phyloP scores from a whole-genome alignment of 106 monocot species.

The Posidonia australis region DNA sequence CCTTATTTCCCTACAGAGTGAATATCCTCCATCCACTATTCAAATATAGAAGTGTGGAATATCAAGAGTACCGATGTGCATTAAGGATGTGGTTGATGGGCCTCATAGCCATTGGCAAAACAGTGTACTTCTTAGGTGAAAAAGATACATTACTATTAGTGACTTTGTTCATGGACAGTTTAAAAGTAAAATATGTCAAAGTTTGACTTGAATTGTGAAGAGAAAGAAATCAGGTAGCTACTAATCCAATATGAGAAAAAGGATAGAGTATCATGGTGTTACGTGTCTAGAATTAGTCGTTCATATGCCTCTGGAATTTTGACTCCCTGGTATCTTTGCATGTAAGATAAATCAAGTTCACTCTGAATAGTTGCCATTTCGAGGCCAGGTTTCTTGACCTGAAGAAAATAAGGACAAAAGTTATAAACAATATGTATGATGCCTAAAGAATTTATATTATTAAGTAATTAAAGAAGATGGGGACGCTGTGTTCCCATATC shows the following conservation, averaged over 20 bases:
- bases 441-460: background rate
- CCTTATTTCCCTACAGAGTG: too few species aligned
- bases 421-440: background rate
- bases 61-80: too few species aligned
- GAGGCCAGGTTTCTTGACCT: constrained; percentile 97
- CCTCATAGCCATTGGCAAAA: too few species aligned
- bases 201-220: background rate
- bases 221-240: background rate
- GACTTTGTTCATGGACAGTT: too few species aligned
- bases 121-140: too few species aligned
- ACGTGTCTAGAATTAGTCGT: constrained; percentile 90
- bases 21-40: too few species aligned
- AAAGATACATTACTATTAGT: too few species aligned
- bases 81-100: too few species aligned
- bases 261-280: background rate
- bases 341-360: constrained; percentile 89
- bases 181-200: background rate
- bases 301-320: constrained; percentile 92
- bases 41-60: too few species aligned
- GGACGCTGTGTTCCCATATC: too few species aligned
- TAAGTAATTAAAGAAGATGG: too few species aligned
- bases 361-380: constrained; percentile 94
- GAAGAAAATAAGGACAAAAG: constrained; percentile 8
- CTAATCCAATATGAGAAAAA: too few species aligned
- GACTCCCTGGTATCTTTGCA: constrained; percentile 67